phyloP scores from a whole-genome alignment of 2,329 filamentous ascomycete genomes.

The Ceratocystis ficicola region DNA sequence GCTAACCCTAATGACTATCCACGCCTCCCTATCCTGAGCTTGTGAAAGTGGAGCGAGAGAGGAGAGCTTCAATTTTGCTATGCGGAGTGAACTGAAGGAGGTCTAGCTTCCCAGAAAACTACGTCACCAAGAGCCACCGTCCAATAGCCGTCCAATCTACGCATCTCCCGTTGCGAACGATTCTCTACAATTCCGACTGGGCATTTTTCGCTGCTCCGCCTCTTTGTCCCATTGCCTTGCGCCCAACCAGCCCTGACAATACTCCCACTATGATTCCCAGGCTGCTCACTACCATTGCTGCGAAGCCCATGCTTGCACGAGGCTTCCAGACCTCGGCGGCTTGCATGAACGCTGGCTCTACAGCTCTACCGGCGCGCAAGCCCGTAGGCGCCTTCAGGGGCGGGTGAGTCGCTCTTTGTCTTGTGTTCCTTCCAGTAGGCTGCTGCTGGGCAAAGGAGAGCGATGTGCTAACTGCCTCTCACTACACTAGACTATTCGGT shows the following conservation, averaged over 20 bases:
- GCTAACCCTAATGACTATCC: not conserved
- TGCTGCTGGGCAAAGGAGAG: not conserved
- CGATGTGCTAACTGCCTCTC: slow-evolving; percentile 4
- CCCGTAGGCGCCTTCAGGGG: slow-evolving; percentile 50
- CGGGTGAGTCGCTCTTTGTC: slow-evolving; percentile 38
- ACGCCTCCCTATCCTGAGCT: not conserved
- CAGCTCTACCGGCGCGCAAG: slow-evolving; percentile 43
- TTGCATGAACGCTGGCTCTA: slow-evolving; percentile 33
- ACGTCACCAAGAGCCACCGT: not conserved
- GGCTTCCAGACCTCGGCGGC: slow-evolving; percentile 42
- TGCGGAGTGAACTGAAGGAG: not conserved
- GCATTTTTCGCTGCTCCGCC: not conserved
- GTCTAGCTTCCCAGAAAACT: not conserved
- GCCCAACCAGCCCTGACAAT: not conserved
- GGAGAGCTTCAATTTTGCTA: slow-evolving; percentile 13
- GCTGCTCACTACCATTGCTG: slow-evolving; percentile 26
- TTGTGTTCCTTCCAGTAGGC: not conserved
- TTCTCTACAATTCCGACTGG: not conserved
- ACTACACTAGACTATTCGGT: slow-evolving; percentile 58
- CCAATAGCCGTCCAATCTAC: not conserved
- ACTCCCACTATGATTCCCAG: slow-evolving; percentile 21
- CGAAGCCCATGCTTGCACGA: slow-evolving; percentile 27
- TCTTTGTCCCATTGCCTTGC: not conserved
- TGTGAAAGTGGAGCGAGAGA: slow-evolving; percentile 6
- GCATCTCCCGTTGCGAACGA: not conserved